Percentiles rank a stretch among this genome's conserved stretches.
These are phyloP conservation scores for Megacollybia marginata DNA, from an alignment of 768 basidiomycete species.

Conservation along the genomic window DNA sequence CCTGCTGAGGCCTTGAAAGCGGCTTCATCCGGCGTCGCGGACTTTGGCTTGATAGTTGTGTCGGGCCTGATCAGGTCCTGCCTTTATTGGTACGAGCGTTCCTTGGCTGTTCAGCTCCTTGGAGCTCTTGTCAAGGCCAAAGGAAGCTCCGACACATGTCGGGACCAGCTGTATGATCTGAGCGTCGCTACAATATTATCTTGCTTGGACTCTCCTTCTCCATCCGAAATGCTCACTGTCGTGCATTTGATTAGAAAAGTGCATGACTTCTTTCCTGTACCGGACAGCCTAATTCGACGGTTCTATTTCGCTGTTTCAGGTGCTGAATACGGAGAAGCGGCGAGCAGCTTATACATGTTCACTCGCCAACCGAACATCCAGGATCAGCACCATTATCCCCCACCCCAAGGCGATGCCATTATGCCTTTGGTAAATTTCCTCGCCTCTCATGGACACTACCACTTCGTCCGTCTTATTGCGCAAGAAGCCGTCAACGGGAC, in stretches of 20 bases:
- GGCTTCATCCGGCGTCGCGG: conserved; percentile 18
- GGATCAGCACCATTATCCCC: conserved; percentile 33
- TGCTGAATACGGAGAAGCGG: conserved; percentile 22
- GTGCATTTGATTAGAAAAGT: background rate
- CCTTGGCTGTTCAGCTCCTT: conserved; percentile 33
- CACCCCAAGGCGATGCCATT: conserved; percentile 38
- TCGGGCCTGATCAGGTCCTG: conserved; percentile 44
- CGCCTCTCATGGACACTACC: conserved; percentile 27
- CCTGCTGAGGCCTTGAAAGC: conserved; percentile 38
- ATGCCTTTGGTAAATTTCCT: conserved; percentile 50
- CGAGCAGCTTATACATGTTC: conserved; percentile 38
- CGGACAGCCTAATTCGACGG: background rate
- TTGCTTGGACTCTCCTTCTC: background rate
- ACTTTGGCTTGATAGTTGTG: conserved; percentile 41
- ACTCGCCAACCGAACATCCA: conserved; percentile 27
- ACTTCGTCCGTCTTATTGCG: conserved; percentile 43
- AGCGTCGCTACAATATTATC: background rate
- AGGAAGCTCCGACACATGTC: background rate
- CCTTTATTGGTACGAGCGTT: conserved; percentile 47
- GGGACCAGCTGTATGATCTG: background rate
- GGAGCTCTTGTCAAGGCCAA: conserved; percentile 15
- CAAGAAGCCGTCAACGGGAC: conserved; percentile 36
- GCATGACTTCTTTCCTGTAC: background rate
- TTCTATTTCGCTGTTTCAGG: conserved; percentile 31
- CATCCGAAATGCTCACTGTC: background rate